phyloP scores from a whole-genome alignment of 768 basidiomycete species.

The Tremella fuciformis region DNA sequence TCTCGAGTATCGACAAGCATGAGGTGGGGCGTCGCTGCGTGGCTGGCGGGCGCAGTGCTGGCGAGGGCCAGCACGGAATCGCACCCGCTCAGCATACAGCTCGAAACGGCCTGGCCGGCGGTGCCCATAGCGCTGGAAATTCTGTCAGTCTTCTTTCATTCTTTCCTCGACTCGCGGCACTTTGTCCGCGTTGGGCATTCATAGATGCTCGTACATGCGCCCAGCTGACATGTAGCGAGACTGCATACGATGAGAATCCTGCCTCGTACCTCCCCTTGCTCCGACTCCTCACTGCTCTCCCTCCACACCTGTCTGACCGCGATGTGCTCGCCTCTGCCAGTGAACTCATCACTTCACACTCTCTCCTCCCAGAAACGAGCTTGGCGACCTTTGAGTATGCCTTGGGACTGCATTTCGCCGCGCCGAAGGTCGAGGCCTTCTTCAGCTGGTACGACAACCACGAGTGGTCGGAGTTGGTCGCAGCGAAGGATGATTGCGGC shows the following conservation, averaged over 20 bases:
- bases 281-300: conserved; percentile 59
- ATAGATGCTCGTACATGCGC: background rate
- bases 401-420: conserved; percentile 71
- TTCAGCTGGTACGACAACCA: conserved; percentile 64
- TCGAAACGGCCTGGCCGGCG: conserved; percentile 67
- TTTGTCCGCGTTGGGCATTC: background rate
- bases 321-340: conserved; percentile 40
- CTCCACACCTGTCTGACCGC: conserved; percentile 39
- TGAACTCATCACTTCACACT: conserved; percentile 39
- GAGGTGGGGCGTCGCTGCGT: conserved; percentile 5
- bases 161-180: background rate
- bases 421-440: conserved; percentile 78
- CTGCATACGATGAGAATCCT: conserved; percentile 69
- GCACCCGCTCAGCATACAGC: conserved; percentile 62
- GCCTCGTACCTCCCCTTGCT: conserved; percentile 73
- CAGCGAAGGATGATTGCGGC: conserved; percentile 27
- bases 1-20: conserved; percentile 1
- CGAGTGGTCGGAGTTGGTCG: background rate
- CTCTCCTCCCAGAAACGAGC: conserved; percentile 58
- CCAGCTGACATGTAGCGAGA: conserved; percentile 63
- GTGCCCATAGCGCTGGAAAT: conserved; percentile 65
- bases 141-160: conserved; percentile 56
- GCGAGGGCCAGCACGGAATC: conserved; percentile 13
- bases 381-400: conserved; percentile 65
- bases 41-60: conserved; percentile 5